Evolutionary conservation across 176 grass and related monocot genomes (phyloP), one percentile per base, ranked within the genome.

Genomic region (Coix lacrymajobi): DNA sequence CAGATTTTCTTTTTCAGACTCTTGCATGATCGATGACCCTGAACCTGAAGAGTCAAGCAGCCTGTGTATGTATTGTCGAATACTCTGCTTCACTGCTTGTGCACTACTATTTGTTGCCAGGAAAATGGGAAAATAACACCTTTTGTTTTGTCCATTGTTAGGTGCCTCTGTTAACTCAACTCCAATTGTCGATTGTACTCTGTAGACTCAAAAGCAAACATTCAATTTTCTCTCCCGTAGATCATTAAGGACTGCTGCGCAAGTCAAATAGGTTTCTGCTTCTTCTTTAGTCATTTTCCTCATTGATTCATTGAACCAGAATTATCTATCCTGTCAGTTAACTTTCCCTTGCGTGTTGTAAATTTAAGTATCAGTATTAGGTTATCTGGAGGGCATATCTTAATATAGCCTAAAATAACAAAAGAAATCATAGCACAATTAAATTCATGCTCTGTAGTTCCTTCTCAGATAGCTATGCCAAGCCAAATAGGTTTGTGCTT

Each of bases 331-430:
- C 54, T 30, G n/a, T 71, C 37, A 15, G 30, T 71, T 65, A 81
- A 60, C 78, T 82, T 89, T 86, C 43, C 58, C 12, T 38, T 85
- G 15, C 0, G 34, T 66, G 52, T 56, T 78, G 56, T 57, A 45
- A 26, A 37, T 72, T 34, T 46, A 37, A 38, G 78, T 58, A 13
- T 60, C 30, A 22, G 19, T 33, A 20, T 69, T 61, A 10, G 19
- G 30, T 40, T 79, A 43, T 56, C n/a, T 25, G 66, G 34, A 66
- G 28, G 74, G 38, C 45, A 24, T 31, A 52, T 73, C 30, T 26
- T 44, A 45, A 60, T 14, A 20, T 54, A 12, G 6, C 60, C 28
- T 64, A 43, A 41, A 74, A 33, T 74, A 12, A 22, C 4, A n/a
- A 36, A 75, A 37, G 48, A 56, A 33, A 57, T 46, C 24, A 19